Conservation (phyloP, 2,329 filamentous ascomycete species). For the Ophiostoma novo-ulmi region DNA sequence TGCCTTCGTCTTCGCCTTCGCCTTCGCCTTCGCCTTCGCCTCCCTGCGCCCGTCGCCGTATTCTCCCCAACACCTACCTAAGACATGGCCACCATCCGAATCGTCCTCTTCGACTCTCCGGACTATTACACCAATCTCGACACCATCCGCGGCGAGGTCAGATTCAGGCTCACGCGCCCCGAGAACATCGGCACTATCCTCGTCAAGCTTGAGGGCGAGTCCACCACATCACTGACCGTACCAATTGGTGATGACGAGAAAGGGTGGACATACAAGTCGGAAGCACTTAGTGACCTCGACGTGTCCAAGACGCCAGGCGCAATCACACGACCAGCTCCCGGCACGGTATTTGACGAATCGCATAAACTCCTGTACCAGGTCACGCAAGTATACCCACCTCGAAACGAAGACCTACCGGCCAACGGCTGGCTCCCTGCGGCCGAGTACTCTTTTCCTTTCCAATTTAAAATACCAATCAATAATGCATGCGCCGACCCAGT, state of each 20-base stretch:
- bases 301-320: background rate
- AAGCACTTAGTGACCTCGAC: constrained; percentile 16
- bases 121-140: constrained; percentile 79
- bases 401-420: constrained; percentile 33
- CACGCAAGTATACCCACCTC: constrained; percentile 65
- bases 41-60: background rate
- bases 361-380: constrained; percentile 73
- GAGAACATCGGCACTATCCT: constrained; percentile 68
- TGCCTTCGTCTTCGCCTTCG: background rate
- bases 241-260: constrained; percentile 38
- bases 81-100: constrained; percentile 58
- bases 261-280: constrained; percentile 24
- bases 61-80: background rate
- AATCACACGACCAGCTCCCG: constrained; percentile 26
- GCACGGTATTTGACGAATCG: constrained; percentile 50
- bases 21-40: background rate
- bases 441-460: constrained; percentile 70
- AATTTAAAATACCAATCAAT: constrained; percentile 73
- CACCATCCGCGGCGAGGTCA: constrained; percentile 58
- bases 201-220: constrained; percentile 80
- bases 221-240: constrained; percentile 58
- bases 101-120: constrained; percentile 60
- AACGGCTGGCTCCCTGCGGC: constrained; percentile 58
- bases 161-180: constrained; percentile 55
- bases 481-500: constrained; percentile 59